Conservation (phyloP, 1,139 yeast genomes). For the Yamadazyma diddensiae region DNA sequence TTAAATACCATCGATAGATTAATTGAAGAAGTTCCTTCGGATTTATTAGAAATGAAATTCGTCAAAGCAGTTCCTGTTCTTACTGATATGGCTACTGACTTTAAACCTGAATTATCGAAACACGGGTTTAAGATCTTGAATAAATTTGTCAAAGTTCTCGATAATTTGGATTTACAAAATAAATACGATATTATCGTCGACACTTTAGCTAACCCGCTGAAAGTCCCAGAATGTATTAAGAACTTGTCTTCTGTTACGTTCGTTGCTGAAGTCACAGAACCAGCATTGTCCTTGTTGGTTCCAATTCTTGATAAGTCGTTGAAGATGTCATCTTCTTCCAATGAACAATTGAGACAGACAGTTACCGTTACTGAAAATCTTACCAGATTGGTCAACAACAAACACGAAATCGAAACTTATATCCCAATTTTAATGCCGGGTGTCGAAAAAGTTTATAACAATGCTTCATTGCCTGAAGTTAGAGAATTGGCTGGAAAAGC, state of each 20-base stretch:
- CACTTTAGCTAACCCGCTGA: conserved; percentile 85
- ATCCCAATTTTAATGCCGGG: conserved; percentile 89
- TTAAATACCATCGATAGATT: conserved; percentile 69
- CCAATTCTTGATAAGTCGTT: conserved; percentile 92
- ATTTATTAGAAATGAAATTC: conserved; percentile 78
- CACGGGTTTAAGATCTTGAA: conserved; percentile 73
- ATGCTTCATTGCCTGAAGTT: conserved; percentile 95
- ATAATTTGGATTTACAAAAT: conserved; percentile 87
- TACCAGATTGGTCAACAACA: conserved; percentile 92
- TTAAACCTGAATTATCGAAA: conserved; percentile 92
- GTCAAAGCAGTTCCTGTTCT: conserved; percentile 77
- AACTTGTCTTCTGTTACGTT: conserved; percentile 91
- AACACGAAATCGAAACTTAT: conserved; percentile 83
- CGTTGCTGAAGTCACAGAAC: conserved; percentile 98
- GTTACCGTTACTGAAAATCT: conserved; percentile 94
- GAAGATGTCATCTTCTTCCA: conserved; percentile 84
- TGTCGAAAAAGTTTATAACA: conserved; percentile 78
- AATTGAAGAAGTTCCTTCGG: conserved; percentile 79
- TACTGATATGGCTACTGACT: conserved; percentile 88
- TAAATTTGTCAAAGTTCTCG: conserved; percentile 75
- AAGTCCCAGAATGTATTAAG: conserved; percentile 86
- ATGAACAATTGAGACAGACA: conserved; percentile 94
- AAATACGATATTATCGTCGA: conserved; percentile 82
- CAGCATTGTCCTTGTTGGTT: conserved; percentile 83
- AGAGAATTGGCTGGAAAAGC: conserved; percentile 93